Conservation (phyloP, 2,329 filamentous ascomycete genomes). For the Fusarium dimerum region DNA sequence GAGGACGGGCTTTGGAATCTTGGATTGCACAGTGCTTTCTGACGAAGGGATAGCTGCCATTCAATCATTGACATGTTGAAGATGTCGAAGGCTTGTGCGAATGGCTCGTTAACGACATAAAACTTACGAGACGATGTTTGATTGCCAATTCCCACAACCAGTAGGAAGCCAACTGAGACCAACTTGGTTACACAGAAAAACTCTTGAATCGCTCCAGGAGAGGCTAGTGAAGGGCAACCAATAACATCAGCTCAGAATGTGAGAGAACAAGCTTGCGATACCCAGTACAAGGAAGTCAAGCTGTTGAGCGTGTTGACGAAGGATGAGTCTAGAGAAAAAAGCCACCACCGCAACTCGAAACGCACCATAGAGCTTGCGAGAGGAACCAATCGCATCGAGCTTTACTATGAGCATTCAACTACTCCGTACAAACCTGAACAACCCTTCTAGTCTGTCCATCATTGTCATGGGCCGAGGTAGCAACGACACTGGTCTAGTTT, state of each 20-base stretch:
- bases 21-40: background rate
- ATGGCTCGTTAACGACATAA: background rate
- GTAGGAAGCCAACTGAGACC: background rate
- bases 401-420: constrained; percentile 2
- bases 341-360: constrained; percentile 29
- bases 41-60: background rate
- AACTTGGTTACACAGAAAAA: background rate
- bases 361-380: constrained; percentile 15
- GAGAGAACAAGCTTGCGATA: constrained; percentile 1
- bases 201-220: background rate
- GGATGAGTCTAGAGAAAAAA: background rate
- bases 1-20: too few species aligned
- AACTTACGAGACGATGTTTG: constrained; percentile 12
- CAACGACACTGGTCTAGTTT: background rate
- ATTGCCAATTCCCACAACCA: background rate
- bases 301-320: background rate
- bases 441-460: background rate
- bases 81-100: too few species aligned
- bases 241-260: background rate
- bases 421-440: constrained; percentile 1
- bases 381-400: constrained; percentile 8
- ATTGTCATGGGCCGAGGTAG: background rate
- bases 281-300: background rate
- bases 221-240: background rate
- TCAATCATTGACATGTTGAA: too few species aligned